Base-by-base conservation (phyloP, 305 asterid genomes). In the Fraxinus sp. region DNA sequence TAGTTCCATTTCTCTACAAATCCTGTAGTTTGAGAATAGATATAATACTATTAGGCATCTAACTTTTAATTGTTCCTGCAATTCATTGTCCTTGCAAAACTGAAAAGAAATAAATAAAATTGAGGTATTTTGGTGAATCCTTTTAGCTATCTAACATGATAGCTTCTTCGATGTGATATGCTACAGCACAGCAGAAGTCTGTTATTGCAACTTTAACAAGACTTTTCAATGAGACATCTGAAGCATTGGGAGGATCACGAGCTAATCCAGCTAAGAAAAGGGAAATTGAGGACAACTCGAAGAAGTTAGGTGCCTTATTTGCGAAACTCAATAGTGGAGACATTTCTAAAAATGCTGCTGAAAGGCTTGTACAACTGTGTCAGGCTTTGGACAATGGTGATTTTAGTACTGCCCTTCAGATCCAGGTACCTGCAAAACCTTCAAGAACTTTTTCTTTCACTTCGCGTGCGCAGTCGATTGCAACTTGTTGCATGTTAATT, bases 261-360 rank as follows among this genome's bases (percentile, higher is more conserved):
- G 99, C 99, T 77, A 92, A 92, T 90, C 98, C 98, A 13, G 93
- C 94, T 57, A 97, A 92, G 94, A 95, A 89, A 90, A 91, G 98
- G 85, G 99, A 97, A 87, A 97, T 97, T 77, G 98, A 97, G 81
- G 99, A 95, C 88, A 97, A 93, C 86, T 95, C 99, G 43, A 97
- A 88, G 91, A 97, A 91, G 90, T 83, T 97, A 52, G 99, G 98
- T 72, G 93, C 96, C 75, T 86, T 97, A 80, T 95, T 95, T 90
- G 92, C 93, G 39, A 97, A 93, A 83, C 96, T 97, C 49, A 97
- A 95, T 55, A 90, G 91, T 79, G 94, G 97, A 76, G 99, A 97
- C 84, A 97, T 95, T 74, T 97, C 99, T 6, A 95, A 90, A 90
- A 97, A 92, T 62, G 99, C 98, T 52, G 93, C 96, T 5, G 99